Base-by-base conservation (phyloP, 257 asterid genomes). In the Solanum bulbocastanum region DNA sequence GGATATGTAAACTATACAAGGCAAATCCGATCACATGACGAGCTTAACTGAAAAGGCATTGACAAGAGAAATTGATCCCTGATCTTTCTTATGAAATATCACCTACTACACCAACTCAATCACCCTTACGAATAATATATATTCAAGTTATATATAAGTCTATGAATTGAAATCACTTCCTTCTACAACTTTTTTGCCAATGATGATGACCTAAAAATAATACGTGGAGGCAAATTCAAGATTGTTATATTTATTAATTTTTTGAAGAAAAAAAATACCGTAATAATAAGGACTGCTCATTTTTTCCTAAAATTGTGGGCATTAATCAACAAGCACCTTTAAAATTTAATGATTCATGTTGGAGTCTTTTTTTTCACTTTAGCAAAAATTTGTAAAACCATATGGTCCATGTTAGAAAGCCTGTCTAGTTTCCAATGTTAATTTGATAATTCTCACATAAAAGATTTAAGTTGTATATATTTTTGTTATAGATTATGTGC, bases 21-120 rank as follows among this genome's bases (percentile, higher is more conserved):
- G 1, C 4, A 10, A 11, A 25, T 0, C 4, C 15, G 6, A 2
- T 11, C 33, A 5, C 1, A 1, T 25, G 35, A 25, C 2, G 8
- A 65, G 25, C 69, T 65, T 5, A 25, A 65, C 0, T 13, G 35
- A 65, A 12, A 25, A 65, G 4, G 13, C 2, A 3, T 60, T 10
- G 30, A 23, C 14, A 62, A 23, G 32, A 10, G 14, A 10, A 62
- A 62, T 62, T 0, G 15, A 58, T 22, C 13, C 12, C 68, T 58
- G 2, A 22, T 22, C n/a, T 58, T 58, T 5, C 5, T 62, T 62
- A 62, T n/a, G 32, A 62, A 10, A 62, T 62, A 62, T 10, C 71
- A 62, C 27, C 0, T 62, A 3, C 2, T 62, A 7, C 7, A 62
- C 6, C 7, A 62, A 4, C 15, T 62, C 8, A 62, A 0, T n/a